A percentile compares a stretch with the other conserved stretches of the same genome.
Conservation (phyloP, 495 filamentous ascomycete species). For the Lindgomyces ingoldianus region DNA sequence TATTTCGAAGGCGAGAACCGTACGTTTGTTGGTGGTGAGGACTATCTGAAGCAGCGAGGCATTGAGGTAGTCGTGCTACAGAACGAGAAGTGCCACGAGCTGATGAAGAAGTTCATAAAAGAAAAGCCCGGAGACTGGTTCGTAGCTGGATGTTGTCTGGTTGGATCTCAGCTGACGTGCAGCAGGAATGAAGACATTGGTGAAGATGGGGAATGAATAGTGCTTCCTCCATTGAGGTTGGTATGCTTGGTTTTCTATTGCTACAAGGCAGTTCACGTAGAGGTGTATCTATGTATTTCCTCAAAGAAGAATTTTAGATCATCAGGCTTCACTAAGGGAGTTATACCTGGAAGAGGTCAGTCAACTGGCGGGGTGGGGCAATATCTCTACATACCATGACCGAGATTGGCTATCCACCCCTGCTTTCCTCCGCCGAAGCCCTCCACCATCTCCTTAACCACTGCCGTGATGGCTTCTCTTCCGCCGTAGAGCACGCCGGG, state of each 20-base stretch:
- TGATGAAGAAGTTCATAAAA: constrained; percentile 77
- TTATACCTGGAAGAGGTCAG: constrained; percentile 63
- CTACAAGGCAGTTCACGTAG: constrained; percentile 18
- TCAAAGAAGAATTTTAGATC: constrained; percentile 90
- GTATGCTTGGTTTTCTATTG: constrained; percentile 9
- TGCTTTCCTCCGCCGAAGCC: constrained; percentile 86
- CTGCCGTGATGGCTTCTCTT: constrained; percentile 71
- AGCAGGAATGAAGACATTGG: constrained; percentile 39
- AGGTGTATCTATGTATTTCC: constrained; percentile 68
- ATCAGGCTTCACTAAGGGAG: constrained; percentile 89
- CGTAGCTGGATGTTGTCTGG: constrained; percentile 28
- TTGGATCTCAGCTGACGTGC: not conserved
- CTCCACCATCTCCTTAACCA: constrained; percentile 78
- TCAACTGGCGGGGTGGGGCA: not conserved
- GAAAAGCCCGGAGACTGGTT: constrained; percentile 78
- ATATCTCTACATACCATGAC: constrained; percentile 70
- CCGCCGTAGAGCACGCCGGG: constrained; percentile 90
- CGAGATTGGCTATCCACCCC: constrained; percentile 85
- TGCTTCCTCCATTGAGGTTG: too few species aligned
- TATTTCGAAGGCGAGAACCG: constrained; percentile 66
- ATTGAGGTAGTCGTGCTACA: constrained; percentile 76
- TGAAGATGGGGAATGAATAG: constrained; percentile 22
- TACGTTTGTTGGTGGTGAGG: constrained; percentile 76
- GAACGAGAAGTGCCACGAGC: constrained; percentile 64
- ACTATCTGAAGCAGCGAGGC: constrained; percentile 67